phyloP scores from a whole-genome alignment of 305 asterid genomes.

The Solanum hybrid region DNA sequence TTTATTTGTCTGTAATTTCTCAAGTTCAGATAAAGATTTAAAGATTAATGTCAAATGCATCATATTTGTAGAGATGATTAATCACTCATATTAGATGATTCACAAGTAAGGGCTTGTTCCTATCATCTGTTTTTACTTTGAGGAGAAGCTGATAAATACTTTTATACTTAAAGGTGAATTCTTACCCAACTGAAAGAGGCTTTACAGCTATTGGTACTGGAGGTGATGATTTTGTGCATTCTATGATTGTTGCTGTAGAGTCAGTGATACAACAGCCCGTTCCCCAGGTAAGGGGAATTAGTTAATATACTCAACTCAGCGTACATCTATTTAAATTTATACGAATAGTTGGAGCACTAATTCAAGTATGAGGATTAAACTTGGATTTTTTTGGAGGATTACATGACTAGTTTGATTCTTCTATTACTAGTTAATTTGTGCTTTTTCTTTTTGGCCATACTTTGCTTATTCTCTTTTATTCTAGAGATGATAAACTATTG shows the following conservation, averaged over 20 bases:
- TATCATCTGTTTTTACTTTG: background rate
- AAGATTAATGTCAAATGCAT: background rate
- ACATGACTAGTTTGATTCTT: background rate
- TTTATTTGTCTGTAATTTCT: background rate
- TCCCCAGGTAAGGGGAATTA: conserved; percentile 47
- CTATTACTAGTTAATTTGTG: background rate
- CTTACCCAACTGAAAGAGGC: conserved; percentile 88
- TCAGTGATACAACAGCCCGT: conserved; percentile 71
- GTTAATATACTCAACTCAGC: background rate
- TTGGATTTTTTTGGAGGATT: background rate
- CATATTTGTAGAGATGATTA: background rate
- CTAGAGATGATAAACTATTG: background rate
- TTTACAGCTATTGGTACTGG: conserved; percentile 98
- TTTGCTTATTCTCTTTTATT: background rate
- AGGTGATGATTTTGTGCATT: conserved; percentile 92
- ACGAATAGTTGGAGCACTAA: background rate
- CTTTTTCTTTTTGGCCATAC: background rate
- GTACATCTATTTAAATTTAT: background rate
- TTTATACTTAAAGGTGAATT: conserved; percentile 52
- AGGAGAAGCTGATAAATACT: conserved; percentile 9
- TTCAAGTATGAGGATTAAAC: background rate
- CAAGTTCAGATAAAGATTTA: background rate
- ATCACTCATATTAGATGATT: background rate
- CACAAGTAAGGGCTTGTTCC: background rate
- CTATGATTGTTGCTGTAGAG: conserved; percentile 97